Evolutionary conservation across 2,329 filamentous ascomycete genomes (phyloP).

Genomic region (Verticillium klebahnii): DNA sequence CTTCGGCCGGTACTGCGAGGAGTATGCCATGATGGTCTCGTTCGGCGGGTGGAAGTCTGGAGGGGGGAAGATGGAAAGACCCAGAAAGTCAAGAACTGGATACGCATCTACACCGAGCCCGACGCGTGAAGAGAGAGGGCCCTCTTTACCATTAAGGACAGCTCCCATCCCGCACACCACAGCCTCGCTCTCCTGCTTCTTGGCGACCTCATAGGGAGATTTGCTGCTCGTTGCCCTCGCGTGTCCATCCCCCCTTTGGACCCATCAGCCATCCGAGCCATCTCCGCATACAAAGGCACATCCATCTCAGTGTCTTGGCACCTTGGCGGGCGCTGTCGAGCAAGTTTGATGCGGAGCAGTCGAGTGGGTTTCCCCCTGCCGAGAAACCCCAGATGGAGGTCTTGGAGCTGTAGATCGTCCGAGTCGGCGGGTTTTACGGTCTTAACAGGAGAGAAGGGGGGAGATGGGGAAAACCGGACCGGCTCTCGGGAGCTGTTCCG

Average conservation of each 20-base stretch:
- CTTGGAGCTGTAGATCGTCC: background rate
- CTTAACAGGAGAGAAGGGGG: background rate
- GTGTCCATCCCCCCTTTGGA: background rate
- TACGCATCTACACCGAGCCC: background rate
- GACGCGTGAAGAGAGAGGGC: background rate
- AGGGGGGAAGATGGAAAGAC: too few species aligned
- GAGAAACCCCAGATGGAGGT: background rate
- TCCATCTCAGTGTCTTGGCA: background rate
- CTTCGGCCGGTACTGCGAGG: conserved; percentile 14
- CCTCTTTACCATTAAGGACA: background rate
- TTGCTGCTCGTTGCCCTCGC: background rate
- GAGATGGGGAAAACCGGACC: background rate
- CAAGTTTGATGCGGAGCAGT: background rate
- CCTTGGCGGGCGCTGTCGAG: background rate
- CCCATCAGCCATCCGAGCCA: background rate
- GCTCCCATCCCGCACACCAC: background rate
- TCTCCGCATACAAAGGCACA: background rate
- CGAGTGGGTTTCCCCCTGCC: background rate
- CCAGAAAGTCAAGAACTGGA: background rate
- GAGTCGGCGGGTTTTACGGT: background rate
- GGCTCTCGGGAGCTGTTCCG: too few species aligned
- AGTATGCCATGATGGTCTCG: conserved; percentile 1
- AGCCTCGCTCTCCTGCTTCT: background rate
- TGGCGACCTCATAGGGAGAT: background rate
- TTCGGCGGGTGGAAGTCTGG: background rate